phyloP scores from a whole-genome alignment of 257 asterid genomes.

The Primulina eburnea region DNA sequence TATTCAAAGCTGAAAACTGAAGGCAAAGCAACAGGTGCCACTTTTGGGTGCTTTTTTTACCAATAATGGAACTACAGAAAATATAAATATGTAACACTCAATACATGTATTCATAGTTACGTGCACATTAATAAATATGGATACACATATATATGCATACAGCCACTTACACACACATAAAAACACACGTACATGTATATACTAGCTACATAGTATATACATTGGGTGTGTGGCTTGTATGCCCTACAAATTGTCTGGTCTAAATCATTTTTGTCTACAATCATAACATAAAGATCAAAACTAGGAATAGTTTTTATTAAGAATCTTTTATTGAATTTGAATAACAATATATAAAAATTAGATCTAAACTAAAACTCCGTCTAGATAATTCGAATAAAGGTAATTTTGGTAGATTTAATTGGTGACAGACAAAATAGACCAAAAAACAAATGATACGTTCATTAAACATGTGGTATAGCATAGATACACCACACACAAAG shows the following conservation, averaged over 20 bases:
- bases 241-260: no score
- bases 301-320: neutral
- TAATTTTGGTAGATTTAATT: neutral
- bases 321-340: neutral
- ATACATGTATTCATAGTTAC: neutral
- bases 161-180: neutral
- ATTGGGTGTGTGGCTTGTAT: no score
- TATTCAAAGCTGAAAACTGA: neutral
- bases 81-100: neutral
- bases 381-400: neutral
- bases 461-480: neutral
- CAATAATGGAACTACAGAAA: neutral
- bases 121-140: neutral
- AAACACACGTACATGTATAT: neutral
- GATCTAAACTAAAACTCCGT: neutral
- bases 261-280: no score
- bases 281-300: neutral
- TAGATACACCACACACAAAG: neutral
- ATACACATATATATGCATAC: no score
- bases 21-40: neutral
- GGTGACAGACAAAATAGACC: neutral
- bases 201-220: no score
- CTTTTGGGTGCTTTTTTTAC: neutral
- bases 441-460: no score
- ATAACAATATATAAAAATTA: no score